These are phyloP conservation scores for Suillus variegatus DNA, from an alignment of 768 basidiomycete species.

Conservation along the genomic window DNA sequence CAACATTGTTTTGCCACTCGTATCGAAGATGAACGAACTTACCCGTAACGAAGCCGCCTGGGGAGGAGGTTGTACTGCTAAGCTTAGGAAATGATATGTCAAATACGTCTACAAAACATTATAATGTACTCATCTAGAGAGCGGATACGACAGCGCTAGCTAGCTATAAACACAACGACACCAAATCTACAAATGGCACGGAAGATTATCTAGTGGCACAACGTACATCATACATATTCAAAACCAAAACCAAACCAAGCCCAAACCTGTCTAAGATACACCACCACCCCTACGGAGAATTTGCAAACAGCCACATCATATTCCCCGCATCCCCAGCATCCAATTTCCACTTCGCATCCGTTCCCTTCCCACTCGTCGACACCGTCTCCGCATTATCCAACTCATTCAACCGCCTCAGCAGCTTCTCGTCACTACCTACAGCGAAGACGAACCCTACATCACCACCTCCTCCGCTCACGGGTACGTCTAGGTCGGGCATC, in stretches of 20 bases:
- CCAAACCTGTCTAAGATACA: not conserved
- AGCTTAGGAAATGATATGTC: no score
- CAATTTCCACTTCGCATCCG: slow-evolving; percentile 74
- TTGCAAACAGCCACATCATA: slow-evolving; percentile 36
- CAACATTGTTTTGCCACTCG: no score
- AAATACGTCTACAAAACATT: no score
- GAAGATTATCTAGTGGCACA: not conserved
- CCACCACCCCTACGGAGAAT: not conserved
- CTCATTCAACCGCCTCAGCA: slow-evolving; percentile 75
- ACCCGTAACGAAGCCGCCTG: no score
- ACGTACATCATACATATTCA: not conserved
- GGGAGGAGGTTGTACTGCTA: no score
- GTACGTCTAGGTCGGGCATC: slow-evolving; percentile 31
- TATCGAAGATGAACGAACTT: no score
- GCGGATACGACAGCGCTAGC: no score
- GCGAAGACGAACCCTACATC: slow-evolving; percentile 64
- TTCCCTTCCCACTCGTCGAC: slow-evolving; percentile 70
- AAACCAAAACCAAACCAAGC: not conserved
- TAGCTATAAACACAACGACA: not conserved
- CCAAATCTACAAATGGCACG: no score
- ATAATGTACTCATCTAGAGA: no score
- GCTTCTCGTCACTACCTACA: slow-evolving; percentile 75
- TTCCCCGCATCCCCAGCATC: slow-evolving; percentile 36
- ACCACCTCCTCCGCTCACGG: slow-evolving; percentile 36
- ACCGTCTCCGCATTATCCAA: slow-evolving; percentile 72